Conservation (phyloP, 2,329 filamentous ascomycete genomes). For the Arthroderma sp. region DNA sequence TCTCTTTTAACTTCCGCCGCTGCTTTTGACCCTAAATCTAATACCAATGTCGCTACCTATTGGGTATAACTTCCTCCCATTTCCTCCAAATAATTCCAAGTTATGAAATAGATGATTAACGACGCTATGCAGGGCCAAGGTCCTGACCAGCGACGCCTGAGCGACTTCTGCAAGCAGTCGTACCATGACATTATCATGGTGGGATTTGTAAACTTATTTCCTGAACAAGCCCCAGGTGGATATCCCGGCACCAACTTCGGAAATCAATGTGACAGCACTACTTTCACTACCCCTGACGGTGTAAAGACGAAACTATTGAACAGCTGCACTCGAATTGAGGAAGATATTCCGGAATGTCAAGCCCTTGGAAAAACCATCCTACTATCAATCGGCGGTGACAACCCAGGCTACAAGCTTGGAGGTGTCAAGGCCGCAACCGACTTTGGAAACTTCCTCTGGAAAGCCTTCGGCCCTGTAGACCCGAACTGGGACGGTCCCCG, state of each 20-base stretch:
- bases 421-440: conserved; percentile 26
- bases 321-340: conserved; percentile 31
- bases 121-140: conserved; percentile 37
- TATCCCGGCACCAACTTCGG: conserved; percentile 45
- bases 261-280: conserved; percentile 36
- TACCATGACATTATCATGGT: conserved; percentile 44
- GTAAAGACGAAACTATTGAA: conserved; percentile 29
- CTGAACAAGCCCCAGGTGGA: conserved; percentile 30
- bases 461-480: conserved; percentile 35
- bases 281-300: conserved; percentile 26
- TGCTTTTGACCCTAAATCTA: conserved; percentile 29
- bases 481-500: conserved; percentile 27
- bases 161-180: conserved; percentile 39
- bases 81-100: neutral
- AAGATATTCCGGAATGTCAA: conserved; percentile 31
- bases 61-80: conserved; percentile 27
- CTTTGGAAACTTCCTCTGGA: conserved; percentile 39
- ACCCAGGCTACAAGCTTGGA: conserved; percentile 30
- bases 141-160: conserved; percentile 33
- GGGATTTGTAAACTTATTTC: conserved; percentile 43
- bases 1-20: conserved; percentile 18
- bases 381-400: conserved; percentile 37
- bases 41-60: conserved; percentile 41
- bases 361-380: conserved; percentile 31
- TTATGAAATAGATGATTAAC: neutral